Evolutionary conservation across 257 asterid genomes (phyloP), one percentile per base, ranked within the genome.

Genomic region (Nicotiana tomentosiformis): DNA sequence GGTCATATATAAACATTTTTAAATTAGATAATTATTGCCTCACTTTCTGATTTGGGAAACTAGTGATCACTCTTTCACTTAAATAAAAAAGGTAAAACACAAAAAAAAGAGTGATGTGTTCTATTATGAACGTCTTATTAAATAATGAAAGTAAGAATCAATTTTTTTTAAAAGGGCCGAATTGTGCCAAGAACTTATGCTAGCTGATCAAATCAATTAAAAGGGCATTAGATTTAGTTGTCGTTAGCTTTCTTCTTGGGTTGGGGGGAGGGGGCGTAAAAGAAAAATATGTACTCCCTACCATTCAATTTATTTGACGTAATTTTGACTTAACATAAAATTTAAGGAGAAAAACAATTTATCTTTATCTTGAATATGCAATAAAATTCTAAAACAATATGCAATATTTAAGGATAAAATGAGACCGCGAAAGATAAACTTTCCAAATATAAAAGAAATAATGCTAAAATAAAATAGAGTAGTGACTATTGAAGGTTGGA

Each of bases 41-140:
- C 26, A 60, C 23, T 74, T 74, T 49, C 80, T 49, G 15, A 18
- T 74, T 49, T 72, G 37, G 79, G 79, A 74, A 74, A 74, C 62
- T 74, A 26, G 5, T 49, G 39, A 49, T 18, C 62, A 1, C 39
- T 11, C 23, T 49, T 49, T 74, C 26, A 0, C 23, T 49, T 46
- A 23, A 20, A 72, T 46, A 23, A 20, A 72, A 3, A 72, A 5
- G 12, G 14, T 74, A 23, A 26, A 49, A 49, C 37, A 43, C 11
- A 5, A 20, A 58, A 18, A 20, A 74, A 74, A 15, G 15, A 26
- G 62, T 26, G 80, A 74, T 3, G 64, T 74, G 80, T 74, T 1
- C 62, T 49, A 74, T 74, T 74, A 49, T 49, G 16, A 51, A 74
- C 64, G 62, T 35, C 10, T 74, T 60, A 43, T 72, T 72, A 74